phyloP scores from a whole-genome alignment of 1,284 basidiomycete genomes.

The Tylopilus orsonianus region DNA sequence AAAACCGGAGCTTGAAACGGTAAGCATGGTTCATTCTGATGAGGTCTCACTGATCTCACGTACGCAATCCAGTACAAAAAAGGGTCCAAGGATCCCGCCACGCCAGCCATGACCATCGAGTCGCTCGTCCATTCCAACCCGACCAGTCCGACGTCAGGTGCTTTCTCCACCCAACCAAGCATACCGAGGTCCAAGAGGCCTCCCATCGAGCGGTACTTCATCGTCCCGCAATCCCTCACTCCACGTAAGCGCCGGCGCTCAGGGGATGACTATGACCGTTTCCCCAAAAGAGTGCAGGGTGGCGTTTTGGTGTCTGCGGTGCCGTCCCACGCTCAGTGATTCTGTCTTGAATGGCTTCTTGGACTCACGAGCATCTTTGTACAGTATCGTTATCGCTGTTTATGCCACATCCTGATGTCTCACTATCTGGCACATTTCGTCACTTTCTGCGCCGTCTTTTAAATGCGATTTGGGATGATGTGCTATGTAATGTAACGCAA shows the following conservation, averaged over 20 bases:
- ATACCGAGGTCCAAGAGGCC: constrained; percentile 28
- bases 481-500: background rate
- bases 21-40: constrained; percentile 34
- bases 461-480: background rate
- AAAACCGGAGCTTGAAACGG: constrained; percentile 77
- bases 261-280: constrained; percentile 27
- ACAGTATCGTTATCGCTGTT: constrained; percentile 33
- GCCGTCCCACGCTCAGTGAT: constrained; percentile 15
- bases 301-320: constrained; percentile 10
- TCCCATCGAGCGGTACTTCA: constrained; percentile 45
- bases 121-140: constrained; percentile 64
- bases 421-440: background rate
- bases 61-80: constrained; percentile 52
- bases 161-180: constrained; percentile 11
- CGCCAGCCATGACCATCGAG: constrained; percentile 54
- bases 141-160: constrained; percentile 45
- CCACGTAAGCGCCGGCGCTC: constrained; percentile 35
- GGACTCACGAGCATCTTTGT: constrained; percentile 19
- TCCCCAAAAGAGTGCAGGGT: constrained; percentile 26
- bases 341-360: constrained; percentile 2
- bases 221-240: constrained; percentile 28
- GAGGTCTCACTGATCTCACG: constrained; percentile 9
- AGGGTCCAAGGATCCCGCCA: constrained; percentile 36
- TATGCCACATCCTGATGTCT: constrained; percentile 12
- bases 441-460: background rate